phyloP scores from a whole-genome alignment of 1,284 basidiomycete genomes.

The Cutaneotrichosporon cutaneum region DNA sequence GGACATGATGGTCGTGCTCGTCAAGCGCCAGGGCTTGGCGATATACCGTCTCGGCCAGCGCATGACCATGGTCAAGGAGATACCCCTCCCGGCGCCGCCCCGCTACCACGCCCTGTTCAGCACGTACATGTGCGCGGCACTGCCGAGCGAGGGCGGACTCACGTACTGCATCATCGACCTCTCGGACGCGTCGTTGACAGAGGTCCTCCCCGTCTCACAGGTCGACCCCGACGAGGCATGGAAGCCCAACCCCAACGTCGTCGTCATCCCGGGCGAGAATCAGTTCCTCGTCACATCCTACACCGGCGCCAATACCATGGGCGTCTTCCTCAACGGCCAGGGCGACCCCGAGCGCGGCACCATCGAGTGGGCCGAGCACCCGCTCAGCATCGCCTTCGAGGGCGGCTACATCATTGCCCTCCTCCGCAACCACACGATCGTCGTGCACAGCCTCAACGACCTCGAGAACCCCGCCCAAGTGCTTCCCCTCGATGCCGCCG shows the following conservation, averaged over 20 bases:
- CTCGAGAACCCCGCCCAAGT: slow-evolving; percentile 68
- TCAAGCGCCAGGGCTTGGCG: slow-evolving; percentile 68
- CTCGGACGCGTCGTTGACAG: slow-evolving; percentile 63
- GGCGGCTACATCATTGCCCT: slow-evolving; percentile 75
- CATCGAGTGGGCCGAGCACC: slow-evolving; percentile 76
- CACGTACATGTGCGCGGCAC: slow-evolving; percentile 68
- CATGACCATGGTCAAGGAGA: slow-evolving; percentile 68
- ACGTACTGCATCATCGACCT: slow-evolving; percentile 75
- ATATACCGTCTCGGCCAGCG: slow-evolving; percentile 66
- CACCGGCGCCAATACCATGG: slow-evolving; percentile 70
- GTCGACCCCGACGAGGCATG: slow-evolving; percentile 50
- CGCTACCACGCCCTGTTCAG: slow-evolving; percentile 65
- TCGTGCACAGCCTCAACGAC: slow-evolving; percentile 74
- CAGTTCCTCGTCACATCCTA: slow-evolving; percentile 64
- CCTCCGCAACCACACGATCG: slow-evolving; percentile 71
- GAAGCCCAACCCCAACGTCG: slow-evolving; percentile 66
- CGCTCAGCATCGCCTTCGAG: slow-evolving; percentile 73
- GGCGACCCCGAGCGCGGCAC: slow-evolving; percentile 88
- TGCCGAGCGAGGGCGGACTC: slow-evolving; percentile 55
- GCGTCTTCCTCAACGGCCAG: slow-evolving; percentile 75
- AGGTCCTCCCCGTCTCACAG: slow-evolving; percentile 76
- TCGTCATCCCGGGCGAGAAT: slow-evolving; percentile 64
- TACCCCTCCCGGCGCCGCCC: slow-evolving; percentile 68
- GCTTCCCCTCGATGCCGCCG: slow-evolving; percentile 58
- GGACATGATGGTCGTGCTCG: slow-evolving; percentile 72